phyloP scores from a whole-genome alignment of 2,329 filamentous ascomycete genomes.

The Aspergillus brasiliensis region DNA sequence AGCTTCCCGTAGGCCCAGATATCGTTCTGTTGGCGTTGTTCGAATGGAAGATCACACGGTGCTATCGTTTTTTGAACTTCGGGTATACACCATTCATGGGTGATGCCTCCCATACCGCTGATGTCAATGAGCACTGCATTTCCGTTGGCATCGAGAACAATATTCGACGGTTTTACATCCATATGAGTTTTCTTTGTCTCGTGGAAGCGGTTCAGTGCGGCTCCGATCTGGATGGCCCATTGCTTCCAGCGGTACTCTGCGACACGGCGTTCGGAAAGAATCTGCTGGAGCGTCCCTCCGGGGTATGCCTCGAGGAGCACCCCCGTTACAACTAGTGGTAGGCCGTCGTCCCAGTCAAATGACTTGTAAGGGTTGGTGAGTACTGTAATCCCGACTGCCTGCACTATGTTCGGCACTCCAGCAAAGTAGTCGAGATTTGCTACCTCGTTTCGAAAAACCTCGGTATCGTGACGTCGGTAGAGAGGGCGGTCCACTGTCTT shows the following conservation, averaged over 20 bases:
- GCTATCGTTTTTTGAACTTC: constrained; percentile 24
- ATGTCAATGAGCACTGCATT: constrained; percentile 27
- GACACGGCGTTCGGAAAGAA: constrained; percentile 14
- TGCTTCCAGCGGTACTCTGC: constrained; percentile 16
- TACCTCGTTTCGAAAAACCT: constrained; percentile 22
- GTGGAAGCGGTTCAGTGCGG: constrained; percentile 17
- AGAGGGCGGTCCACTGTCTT: constrained; percentile 21
- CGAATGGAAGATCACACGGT: constrained; percentile 21
- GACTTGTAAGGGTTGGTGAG: constrained; percentile 21
- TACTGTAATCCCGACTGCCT: constrained; percentile 20
- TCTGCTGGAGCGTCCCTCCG: constrained; percentile 19
- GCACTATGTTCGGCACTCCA: constrained; percentile 19
- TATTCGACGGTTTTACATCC: constrained; percentile 25
- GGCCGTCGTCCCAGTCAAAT: background rate
- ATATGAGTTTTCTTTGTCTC: constrained; percentile 19
- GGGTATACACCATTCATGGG: constrained; percentile 21
- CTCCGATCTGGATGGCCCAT: constrained; percentile 23
- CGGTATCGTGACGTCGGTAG: constrained; percentile 19
- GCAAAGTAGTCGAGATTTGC: constrained; percentile 23
- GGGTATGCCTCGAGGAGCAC: constrained; percentile 22
- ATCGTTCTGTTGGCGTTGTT: constrained; percentile 22
- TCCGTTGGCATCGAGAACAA: constrained; percentile 20
- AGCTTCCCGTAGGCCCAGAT: constrained; percentile 26
- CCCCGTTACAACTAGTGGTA: constrained; percentile 18
- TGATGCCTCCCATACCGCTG: constrained; percentile 24